These are phyloP conservation scores for Coniochaeta sp. DNA, from an alignment of 2,329 filamentous ascomycete species.

Conservation along the genomic window DNA sequence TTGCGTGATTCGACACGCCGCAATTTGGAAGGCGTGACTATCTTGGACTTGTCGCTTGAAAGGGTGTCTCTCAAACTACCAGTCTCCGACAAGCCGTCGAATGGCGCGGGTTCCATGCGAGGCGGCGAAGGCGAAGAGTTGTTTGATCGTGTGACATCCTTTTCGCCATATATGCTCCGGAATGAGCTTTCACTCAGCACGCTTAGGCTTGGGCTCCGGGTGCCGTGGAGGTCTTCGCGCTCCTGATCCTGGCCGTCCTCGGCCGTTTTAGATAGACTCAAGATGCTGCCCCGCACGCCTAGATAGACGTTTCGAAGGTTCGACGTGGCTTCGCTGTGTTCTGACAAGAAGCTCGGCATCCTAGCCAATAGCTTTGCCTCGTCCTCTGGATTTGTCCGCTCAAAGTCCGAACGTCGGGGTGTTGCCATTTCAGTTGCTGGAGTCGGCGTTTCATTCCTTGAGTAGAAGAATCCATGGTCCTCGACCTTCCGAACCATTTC, in stretches of 20 bases:
- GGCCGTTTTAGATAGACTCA: slow-evolving; percentile 39
- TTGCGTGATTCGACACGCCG: slow-evolving; percentile 20
- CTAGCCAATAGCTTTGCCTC: slow-evolving; percentile 36
- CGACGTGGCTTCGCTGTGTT: slow-evolving; percentile 50
- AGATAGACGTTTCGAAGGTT: slow-evolving; percentile 55
- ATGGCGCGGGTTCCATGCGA: slow-evolving; percentile 9
- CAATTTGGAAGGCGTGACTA: slow-evolving; percentile 13
- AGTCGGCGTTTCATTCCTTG: slow-evolving; percentile 20
- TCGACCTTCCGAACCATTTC: slow-evolving; percentile 45
- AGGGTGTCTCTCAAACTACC: neutral
- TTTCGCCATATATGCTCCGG: slow-evolving; percentile 53
- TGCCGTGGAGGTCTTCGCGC: slow-evolving; percentile 29
- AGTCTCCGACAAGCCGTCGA: neutral
- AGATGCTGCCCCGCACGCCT: slow-evolving; percentile 37
- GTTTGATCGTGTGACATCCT: slow-evolving; percentile 12
- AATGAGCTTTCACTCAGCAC: slow-evolving; percentile 63
- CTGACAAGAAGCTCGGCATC: slow-evolving; percentile 60
- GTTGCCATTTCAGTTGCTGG: slow-evolving; percentile 13
- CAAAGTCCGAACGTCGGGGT: slow-evolving; percentile 11
- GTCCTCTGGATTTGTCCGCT: slow-evolving; percentile 11
- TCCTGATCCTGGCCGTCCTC: slow-evolving; percentile 29
- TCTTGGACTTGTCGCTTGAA: slow-evolving; percentile 8
- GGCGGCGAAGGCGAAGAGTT: slow-evolving; percentile 15
- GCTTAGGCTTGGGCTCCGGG: slow-evolving; percentile 54
- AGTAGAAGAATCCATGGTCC: slow-evolving; percentile 26